Evolutionary conservation across 2,329 filamentous ascomycete species (phyloP).

Genomic region (Xylariales sp.): DNA sequence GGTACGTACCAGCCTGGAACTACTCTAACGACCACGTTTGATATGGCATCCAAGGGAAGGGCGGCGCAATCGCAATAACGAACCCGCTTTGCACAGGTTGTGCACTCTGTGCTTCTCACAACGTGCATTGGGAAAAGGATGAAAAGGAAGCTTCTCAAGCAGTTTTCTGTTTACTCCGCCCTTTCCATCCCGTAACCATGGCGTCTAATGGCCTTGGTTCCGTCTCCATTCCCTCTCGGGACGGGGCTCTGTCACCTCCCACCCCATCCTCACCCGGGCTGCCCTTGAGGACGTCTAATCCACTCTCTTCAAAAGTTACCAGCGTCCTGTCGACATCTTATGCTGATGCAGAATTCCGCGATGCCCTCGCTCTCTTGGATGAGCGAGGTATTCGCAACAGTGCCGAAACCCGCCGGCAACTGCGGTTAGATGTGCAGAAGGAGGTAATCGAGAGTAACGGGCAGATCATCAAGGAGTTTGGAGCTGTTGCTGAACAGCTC

Average conservation of each 20-base stretch:
- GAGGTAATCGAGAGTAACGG: conserved; percentile 93
- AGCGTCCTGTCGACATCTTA: conserved; percentile 88
- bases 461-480: conserved; percentile 82
- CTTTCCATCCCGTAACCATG: conserved; percentile 17
- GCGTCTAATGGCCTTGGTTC: conserved; percentile 21
- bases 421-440: conserved; percentile 81
- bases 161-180: neutral
- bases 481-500: conserved; percentile 88
- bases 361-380: conserved; percentile 77
- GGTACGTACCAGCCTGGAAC: too few relatives aligned
- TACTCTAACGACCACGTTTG: too few relatives aligned
- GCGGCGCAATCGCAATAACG: too few relatives aligned
- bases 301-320: conserved; percentile 77
- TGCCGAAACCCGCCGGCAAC: conserved; percentile 69
- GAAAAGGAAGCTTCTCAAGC: neutral
- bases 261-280: conserved; percentile 22
- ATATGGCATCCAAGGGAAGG: too few relatives aligned
- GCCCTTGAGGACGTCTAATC: conserved; percentile 47
- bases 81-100: too few relatives aligned
- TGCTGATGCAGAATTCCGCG: conserved; percentile 85
- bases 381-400: conserved; percentile 67
- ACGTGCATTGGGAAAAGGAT: neutral
- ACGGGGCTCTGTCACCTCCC: conserved; percentile 27
- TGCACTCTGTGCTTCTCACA: too few relatives aligned
- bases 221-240: conserved; percentile 19